phyloP scores from a whole-genome alignment of 2,329 filamentous ascomycete genomes.

The Apiospora koreana region DNA sequence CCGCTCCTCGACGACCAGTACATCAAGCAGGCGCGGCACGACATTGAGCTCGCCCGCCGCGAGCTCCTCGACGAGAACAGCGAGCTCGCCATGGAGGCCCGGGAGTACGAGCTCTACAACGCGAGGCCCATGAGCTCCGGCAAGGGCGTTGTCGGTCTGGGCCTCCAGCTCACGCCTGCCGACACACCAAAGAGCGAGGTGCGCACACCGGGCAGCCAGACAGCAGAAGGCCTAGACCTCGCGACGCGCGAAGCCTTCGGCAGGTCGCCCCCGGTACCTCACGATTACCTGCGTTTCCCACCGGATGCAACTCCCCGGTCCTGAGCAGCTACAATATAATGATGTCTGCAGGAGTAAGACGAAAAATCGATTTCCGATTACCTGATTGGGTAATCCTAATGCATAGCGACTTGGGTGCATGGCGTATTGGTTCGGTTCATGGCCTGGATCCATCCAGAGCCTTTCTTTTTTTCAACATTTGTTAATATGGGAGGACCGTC shows the following conservation, averaged over 20 bases:
- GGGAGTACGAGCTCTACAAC: slow-evolving; percentile 20
- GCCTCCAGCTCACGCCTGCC: slow-evolving; percentile 41
- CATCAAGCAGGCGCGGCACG: slow-evolving; percentile 59
- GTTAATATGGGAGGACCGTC: slow-evolving; percentile 1
- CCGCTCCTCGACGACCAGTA: slow-evolving; percentile 58
- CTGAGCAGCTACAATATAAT: not conserved
- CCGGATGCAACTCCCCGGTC: slow-evolving; percentile 14
- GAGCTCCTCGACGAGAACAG: slow-evolving; percentile 30
- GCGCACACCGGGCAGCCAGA: slow-evolving; percentile 21
- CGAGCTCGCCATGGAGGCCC: slow-evolving; percentile 20
- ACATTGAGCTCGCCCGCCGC: slow-evolving; percentile 62
- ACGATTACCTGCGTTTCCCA: slow-evolving; percentile 27
- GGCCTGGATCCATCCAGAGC: not conserved
- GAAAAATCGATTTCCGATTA: not conserved
- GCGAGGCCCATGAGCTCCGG: slow-evolving; percentile 42
- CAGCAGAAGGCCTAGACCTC: slow-evolving; percentile 19
- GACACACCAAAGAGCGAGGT: slow-evolving; percentile 39
- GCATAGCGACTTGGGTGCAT: slow-evolving; percentile 17
- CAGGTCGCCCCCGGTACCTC: slow-evolving; percentile 19
- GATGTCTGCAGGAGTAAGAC: not conserved
- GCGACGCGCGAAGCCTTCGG: slow-evolving; percentile 27
- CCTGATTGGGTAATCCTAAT: slow-evolving; percentile 8
- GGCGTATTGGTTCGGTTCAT: slow-evolving; percentile 5
- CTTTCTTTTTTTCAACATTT: slow-evolving; percentile 6
- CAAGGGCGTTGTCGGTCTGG: slow-evolving; percentile 39